Base-by-base conservation (phyloP, 2,329 filamentous ascomycete genomes). In the Fusarium pininemorale region DNA sequence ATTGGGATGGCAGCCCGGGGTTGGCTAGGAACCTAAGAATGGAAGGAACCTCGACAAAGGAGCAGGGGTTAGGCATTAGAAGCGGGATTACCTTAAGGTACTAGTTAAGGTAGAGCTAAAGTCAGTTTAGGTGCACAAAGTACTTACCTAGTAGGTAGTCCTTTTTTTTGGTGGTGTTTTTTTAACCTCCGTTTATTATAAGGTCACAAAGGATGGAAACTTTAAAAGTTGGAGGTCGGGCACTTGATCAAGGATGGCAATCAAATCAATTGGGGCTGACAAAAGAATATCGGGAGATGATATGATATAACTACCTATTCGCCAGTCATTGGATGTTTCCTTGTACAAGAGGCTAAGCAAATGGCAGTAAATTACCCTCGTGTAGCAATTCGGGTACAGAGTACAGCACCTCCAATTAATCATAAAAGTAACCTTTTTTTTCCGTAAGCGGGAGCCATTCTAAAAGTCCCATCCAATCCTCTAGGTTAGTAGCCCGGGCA, bases 11-110 rank as follows among this genome's bases (percentile, higher is more conserved):
- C 53, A 38, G 41, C 24, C 41, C 55, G 20, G 44, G 38, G 35
- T 61, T 61, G 48, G 58, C 48, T 30, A 48, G 30, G n/a, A 26
- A 28, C 48, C 48, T 54, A 61, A 66, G 66, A 74, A 69, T 38
- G 70, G 65, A 54, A 73, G 54, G 66, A 59, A 70, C 41, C 18
- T 30, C 39, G 54, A 45, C 61, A 55, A 58, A 62, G 51, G 41
- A 55, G 32, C 61, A 66, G 44, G 66, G 70, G 58, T 59, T 66
- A 48, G 45, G 45, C 14, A 48, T 22, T 48, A 32, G 66, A 59
- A 66, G 61, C 45, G 51, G 57, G 58, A 59, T 44, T 58, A n/a
- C 30, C 24, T 55, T 41, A 14, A 51, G 42, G 42, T 26, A 37
- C 35, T 37, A n/a, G n/a, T n/a, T n/a, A 45, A 45, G 35, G 24